Conservation (phyloP, 306 rosid species). For the Dryas octopetala region DNA sequence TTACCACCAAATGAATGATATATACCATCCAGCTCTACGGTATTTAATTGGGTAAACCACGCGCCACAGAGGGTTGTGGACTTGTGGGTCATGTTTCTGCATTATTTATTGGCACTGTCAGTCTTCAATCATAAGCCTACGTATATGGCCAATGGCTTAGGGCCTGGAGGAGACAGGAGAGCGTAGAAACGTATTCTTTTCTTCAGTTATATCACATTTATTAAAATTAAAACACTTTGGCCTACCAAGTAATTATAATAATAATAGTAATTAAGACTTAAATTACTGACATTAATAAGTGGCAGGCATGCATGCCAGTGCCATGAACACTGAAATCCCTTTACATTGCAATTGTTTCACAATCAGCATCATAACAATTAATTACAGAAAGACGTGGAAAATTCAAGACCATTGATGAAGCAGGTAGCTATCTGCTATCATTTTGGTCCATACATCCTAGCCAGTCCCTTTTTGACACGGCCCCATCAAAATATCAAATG, state of each 20-base stretch:
- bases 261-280: slow-evolving; percentile 9
- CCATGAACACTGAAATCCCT: slow-evolving; percentile 5
- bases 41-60: background rate
- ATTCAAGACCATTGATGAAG: too few relatives aligned
- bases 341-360: background rate
- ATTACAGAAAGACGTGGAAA: too few relatives aligned
- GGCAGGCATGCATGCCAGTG: slow-evolving; percentile 42
- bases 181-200: background rate
- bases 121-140: slow-evolving; percentile 55
- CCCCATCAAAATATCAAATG: too few relatives aligned
- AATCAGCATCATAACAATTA: background rate
- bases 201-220: background rate
- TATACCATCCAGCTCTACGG: too few relatives aligned
- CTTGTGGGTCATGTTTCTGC: background rate
- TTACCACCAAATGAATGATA: too few relatives aligned
- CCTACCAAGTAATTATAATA: background rate
- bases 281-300: slow-evolving; percentile 7
- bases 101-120: slow-evolving; percentile 32
- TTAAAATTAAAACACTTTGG: slow-evolving; percentile 1
- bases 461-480: too few relatives aligned
- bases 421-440: too few relatives aligned
- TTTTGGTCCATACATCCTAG: too few relatives aligned
- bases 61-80: slow-evolving; percentile 19
- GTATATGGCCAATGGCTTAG: background rate
- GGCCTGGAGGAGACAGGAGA: background rate